A percentile compares a stretch with the other conserved stretches of the same genome.
phyloP scores from a whole-genome alignment of 768 basidiomycete genomes.

The Crassisporium funariophilum region DNA sequence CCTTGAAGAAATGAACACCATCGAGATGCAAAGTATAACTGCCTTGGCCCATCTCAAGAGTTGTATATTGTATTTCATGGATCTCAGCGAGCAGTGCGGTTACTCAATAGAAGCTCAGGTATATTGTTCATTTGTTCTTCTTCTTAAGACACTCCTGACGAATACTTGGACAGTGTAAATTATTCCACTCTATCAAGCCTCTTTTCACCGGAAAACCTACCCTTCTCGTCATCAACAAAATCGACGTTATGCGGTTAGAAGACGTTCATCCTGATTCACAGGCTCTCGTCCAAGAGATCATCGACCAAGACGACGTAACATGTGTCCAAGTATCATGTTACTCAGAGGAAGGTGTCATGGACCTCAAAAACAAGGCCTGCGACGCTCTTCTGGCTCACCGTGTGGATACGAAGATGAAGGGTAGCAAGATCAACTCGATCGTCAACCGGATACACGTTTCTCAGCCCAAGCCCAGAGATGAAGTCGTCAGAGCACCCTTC shows the following conservation, averaged over 20 bases:
- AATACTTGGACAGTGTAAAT: slow-evolving; percentile 70
- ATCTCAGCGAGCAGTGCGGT: slow-evolving; percentile 97
- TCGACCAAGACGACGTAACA: slow-evolving; percentile 68
- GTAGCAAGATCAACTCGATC: slow-evolving; percentile 88
- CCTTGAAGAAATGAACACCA: slow-evolving; percentile 99
- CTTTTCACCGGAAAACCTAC: slow-evolving; percentile 93
- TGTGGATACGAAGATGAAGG: slow-evolving; percentile 92
- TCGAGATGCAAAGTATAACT: slow-evolving; percentile 99
- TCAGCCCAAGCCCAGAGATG: slow-evolving; percentile 86
- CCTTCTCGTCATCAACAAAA: slow-evolving; percentile 96
- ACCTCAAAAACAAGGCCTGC: slow-evolving; percentile 93
- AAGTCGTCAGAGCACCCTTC: slow-evolving; percentile 83
- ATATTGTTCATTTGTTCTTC: slow-evolving; percentile 23
- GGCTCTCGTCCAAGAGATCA: slow-evolving; percentile 85
- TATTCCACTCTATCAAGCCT: slow-evolving; percentile 99
- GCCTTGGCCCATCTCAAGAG: slow-evolving; percentile 95
- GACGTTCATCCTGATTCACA: slow-evolving; percentile 79
- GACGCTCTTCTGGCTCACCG: slow-evolving; percentile 94
- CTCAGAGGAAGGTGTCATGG: slow-evolving; percentile 97
- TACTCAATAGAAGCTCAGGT: slow-evolving; percentile 97
- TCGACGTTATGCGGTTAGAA: slow-evolving; percentile 87
- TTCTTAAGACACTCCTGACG: neutral
- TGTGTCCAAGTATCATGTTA: slow-evolving; percentile 89
- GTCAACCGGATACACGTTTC: slow-evolving; percentile 97
- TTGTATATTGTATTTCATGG: slow-evolving; percentile 98